Evolutionary conservation across 176 grass and related monocot genomes (phyloP), one percentile per base, ranked within the genome.

Genomic region (Cocos nucifera): DNA sequence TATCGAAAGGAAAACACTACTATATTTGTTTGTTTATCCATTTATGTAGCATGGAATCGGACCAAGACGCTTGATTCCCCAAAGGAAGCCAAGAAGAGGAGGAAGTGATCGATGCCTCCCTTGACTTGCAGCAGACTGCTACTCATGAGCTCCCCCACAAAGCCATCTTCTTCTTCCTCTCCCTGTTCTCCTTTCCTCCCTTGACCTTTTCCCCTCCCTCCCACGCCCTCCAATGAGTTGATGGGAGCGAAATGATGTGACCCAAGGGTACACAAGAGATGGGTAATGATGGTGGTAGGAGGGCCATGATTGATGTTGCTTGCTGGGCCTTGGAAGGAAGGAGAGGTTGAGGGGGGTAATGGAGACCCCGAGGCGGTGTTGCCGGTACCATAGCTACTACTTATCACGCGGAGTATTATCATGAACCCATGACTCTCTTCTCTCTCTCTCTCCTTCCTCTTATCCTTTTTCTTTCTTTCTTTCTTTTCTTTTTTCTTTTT

Each of bases 21-120:
- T 44, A 14, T 14, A 44, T 9, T 8, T 44, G 9, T 44, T 44
- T 12, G 9, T 44, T 44, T 44, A 14, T 44, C 35, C 10, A 14
- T 44, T 44, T 44, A 44, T 44, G 35, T 44, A 44, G 35, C 35
- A 12, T 2, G 10, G 35, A 14, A 58, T 58, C 56, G 56, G 56
- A 58, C 56, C 56, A 17, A 58, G 23, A 58, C 56, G 56, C 56
- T 58, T 58, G 56, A 58, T 58, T 58, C 56, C 56, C 56, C 56
- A 58, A 0, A 58, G 56, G 56, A 26, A 25, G 56, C 17, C 20
- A 15, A 24, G 22, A 58, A 58, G 56, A 58, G 23, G 25, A 58
- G 56, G 23, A 58, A 28, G 6, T 5, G 56, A 58, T 58, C 5
- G 56, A 58, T 58, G 56, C 56, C 17, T 24, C 5, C 56, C 56